Evolutionary conservation across 2,329 filamentous ascomycete species (phyloP), one percentile per base, ranked within the genome.

Genomic region (Colletotrichum trifolii): DNA sequence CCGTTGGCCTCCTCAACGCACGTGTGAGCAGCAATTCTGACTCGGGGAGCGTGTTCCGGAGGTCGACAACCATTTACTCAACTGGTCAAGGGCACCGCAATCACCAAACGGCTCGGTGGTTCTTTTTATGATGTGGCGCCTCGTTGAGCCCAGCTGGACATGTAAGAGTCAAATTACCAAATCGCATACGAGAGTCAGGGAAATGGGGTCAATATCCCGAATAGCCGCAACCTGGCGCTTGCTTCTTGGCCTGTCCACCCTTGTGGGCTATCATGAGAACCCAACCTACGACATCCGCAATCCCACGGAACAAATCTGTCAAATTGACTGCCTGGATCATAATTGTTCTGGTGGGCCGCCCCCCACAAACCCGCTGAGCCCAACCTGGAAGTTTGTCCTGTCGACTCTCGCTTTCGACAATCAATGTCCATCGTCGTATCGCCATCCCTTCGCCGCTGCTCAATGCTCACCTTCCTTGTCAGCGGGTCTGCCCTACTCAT

Each of bases 161-260:
- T 25, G 4, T 25, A 25, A 25, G 25, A 25, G 4, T 25, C 25
- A 25, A 25, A 25, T 25, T 25, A 25, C 25, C 25, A 25, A 25
- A 25, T 25, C 25, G 25, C 25, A 25, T 5, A 25, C 25, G 25
- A 25, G 25, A 34, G 45, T 48, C 43, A 49, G 43, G 17, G 17
- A 48, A 43, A 50, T 35, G 13, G 8, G 36, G 45, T 34, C 13
- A n/a, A 25, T 34, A 33, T 47, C 43, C 57, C 52, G 50, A 65
- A 47, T 42, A 55, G 62, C 57, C 62, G 62, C 50, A 40, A 49
- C 53, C 50, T 34, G 45, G 45, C 34, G 57, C 46, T 52, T 61
- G 57, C 50, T 46, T 47, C 52, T 53, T 54, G 36, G 40, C n/a
- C 36, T 25, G 25, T 25, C 25, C 25, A 25, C 25, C 25, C 1